Conservation (phyloP, 2,329 filamentous ascomycete species). For the Drechslerella coelobrocha region DNA sequence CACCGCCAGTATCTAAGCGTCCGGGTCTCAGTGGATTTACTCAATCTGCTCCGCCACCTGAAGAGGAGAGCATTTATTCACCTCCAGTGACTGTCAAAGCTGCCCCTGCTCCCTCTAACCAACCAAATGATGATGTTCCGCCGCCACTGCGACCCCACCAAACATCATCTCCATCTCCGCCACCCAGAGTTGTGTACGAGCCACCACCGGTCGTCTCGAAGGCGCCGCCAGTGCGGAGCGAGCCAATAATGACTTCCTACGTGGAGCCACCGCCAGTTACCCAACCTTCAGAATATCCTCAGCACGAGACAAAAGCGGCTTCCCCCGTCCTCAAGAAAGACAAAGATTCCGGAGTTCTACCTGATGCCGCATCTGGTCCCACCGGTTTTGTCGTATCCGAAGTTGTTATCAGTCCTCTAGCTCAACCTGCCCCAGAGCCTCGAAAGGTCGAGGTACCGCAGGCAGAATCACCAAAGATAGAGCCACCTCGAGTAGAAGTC, state of each 20-base stretch:
- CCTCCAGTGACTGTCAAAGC: constrained; percentile 21
- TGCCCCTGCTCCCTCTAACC: not conserved
- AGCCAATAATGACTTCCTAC: not conserved
- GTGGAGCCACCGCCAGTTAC: constrained; percentile 8
- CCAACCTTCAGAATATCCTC: constrained; percentile 14
- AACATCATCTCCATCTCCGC: constrained; percentile 43
- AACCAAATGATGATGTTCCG: constrained; percentile 17
- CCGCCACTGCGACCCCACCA: constrained; percentile 35
- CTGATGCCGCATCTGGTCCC: constrained; percentile 13
- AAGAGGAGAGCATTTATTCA: constrained; percentile 41
- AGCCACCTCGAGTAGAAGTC: constrained; percentile 43
- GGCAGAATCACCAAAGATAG: constrained; percentile 20
- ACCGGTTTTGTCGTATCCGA: constrained; percentile 28
- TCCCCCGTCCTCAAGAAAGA: constrained; percentile 19
- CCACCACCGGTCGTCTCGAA: constrained; percentile 13
- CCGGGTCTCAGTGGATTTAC: not conserved
- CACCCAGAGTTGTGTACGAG: constrained; percentile 27
- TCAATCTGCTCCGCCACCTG: constrained; percentile 11
- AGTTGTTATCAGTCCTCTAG: constrained; percentile 9
- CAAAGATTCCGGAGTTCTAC: constrained; percentile 10
- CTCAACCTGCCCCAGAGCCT: constrained; percentile 4
- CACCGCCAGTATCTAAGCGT: constrained; percentile 24
- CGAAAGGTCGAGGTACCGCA: constrained; percentile 19
- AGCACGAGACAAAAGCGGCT: constrained; percentile 34
- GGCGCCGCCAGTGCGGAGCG: constrained; percentile 6